These are phyloP conservation scores for Daphne laureola DNA, from an alignment of 441 rosid species.

Conservation along the genomic window DNA sequence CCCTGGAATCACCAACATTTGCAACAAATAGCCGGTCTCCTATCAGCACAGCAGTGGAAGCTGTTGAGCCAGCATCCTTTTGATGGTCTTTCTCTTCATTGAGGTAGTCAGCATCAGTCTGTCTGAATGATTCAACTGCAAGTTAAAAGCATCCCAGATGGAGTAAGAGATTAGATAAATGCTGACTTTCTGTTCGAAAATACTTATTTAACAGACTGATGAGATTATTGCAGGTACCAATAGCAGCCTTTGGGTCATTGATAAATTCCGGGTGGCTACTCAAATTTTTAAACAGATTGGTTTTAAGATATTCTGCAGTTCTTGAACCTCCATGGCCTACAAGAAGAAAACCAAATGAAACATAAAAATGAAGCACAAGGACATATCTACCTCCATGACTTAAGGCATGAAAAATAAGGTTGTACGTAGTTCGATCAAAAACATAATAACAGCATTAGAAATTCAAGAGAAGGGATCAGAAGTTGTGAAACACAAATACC, in stretches of 20 bases:
- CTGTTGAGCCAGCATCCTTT: constrained; percentile 78
- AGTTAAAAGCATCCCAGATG: constrained; percentile 1
- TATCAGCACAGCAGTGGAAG: constrained; percentile 67
- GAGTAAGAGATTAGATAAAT: neutral
- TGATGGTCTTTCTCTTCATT: constrained; percentile 56
- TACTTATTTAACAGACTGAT: neutral
- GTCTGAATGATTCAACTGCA: constrained; percentile 60
- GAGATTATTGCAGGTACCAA: constrained; percentile 30
- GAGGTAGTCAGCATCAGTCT: constrained; percentile 63
- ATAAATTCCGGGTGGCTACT: constrained; percentile 53
- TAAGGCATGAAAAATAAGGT: too few species aligned
- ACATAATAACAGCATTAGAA: neutral
- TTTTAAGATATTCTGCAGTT: constrained; percentile 76
- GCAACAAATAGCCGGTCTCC: constrained; percentile 75
- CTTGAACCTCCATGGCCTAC: constrained; percentile 87
- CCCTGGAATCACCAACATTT: constrained; percentile 93
- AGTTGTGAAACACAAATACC: constrained; percentile 31
- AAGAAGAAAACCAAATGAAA: neutral
- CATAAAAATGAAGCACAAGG: neutral
- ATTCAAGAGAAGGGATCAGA: neutral
- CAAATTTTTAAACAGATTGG: constrained; percentile 70
- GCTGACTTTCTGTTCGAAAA: neutral
- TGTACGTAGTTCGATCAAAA: neutral
- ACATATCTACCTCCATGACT: neutral
- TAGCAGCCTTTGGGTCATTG: constrained; percentile 62